Evolutionary conservation across 495 filamentous ascomycete genomes (phyloP), one percentile per base, ranked within the genome.

Genomic region (Neurospora pannonica): DNA sequence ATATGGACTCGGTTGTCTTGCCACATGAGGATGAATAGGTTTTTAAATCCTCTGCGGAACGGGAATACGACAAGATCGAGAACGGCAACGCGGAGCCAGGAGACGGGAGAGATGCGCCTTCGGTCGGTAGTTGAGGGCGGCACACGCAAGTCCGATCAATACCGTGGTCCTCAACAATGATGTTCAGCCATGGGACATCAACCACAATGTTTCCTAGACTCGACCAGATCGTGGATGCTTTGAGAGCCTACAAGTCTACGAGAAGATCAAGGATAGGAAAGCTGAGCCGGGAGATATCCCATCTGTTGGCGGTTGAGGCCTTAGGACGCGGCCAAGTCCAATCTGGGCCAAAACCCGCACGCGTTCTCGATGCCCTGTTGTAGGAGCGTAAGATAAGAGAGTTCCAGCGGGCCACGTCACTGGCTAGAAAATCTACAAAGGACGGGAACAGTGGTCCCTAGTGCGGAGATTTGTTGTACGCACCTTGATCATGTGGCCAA

Each of bases 1-100:
- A 67, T 2, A 71, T 77, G 38, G 24, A 76, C 9, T 71, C 79
- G 2, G 75, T 76, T 8, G 75, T 77, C 2, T 62, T 81, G 21
- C 77, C 79, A 1, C 54, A 67, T 67, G 54, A 67, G 54, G 54
- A 67, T 67, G 54, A 67, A 19, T 67, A 67, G 54, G 21, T 1
- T 28, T 60, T 28, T 3, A 60, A 67, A 9, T 67, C 54, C 54
- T 31, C 54, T 67, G 54, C 0, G 24, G 28, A 62, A 28, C 4
- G 0, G 7, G 1, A 28, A 5, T 5, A 4, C 43, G 43, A 21
- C n/a, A 0, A 21, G 8, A 0, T 48, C 43, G 43, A 48, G 43
- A 48, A 48, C n/a, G 3, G 1, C n/a, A 48, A 0, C 0, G 3
- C n/a, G 43, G 9, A 48, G 43, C 9, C n/a, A 5, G 43, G 43